Evolutionary conservation across 83 land plant species (phyloP), one percentile per base, ranked within the genome.

Genomic region (Picea engelmannii): DNA sequence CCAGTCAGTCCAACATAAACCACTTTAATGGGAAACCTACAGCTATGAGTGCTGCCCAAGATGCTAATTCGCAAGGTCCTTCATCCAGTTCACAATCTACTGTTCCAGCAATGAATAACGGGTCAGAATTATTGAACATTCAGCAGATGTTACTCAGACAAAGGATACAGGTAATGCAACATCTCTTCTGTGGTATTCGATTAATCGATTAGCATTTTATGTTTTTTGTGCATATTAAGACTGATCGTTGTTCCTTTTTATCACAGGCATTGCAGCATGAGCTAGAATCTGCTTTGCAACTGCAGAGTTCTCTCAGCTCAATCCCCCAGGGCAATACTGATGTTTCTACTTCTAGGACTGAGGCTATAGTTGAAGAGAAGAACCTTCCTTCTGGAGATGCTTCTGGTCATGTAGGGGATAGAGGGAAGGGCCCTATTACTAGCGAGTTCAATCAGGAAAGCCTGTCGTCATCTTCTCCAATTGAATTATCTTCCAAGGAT

Each of bases 251-350:
- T 73, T 55, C 58, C 49, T 73, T 6, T 73, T 47, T 44, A n/a
- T 4, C 21, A 5, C 77, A 73, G 77, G 77, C 77, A 73, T 73
- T 73, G 58, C 77, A 73, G 58, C 77, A 21, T 20, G 77, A 73
- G 24, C 77, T 73, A n/a, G 59, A 73, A 47, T 47, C 15, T n/a
- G 77, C 47, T 73, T 73, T 73, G 77, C 77, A 73, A 73, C n/a
- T n/a, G 21, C 44, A 23, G 77, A 73, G 20, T 55, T 20, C 59
- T 47, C 77, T 42, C 49, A 55, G 21, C 21, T 73, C 59, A n/a
- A 21, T 9, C 0, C 12, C 58, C 5, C 58, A 55, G 58, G 58
- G 21, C 23, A 73, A 73, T 49, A 21, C 59, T 44, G 77, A 73
- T 44, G 21, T 7, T 73, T 73, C 77, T 73, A 73, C 23, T 73